These are phyloP conservation scores for Lasiosphaeria hispida DNA, from an alignment of 495 filamentous ascomycete genomes.

Conservation along the genomic window DNA sequence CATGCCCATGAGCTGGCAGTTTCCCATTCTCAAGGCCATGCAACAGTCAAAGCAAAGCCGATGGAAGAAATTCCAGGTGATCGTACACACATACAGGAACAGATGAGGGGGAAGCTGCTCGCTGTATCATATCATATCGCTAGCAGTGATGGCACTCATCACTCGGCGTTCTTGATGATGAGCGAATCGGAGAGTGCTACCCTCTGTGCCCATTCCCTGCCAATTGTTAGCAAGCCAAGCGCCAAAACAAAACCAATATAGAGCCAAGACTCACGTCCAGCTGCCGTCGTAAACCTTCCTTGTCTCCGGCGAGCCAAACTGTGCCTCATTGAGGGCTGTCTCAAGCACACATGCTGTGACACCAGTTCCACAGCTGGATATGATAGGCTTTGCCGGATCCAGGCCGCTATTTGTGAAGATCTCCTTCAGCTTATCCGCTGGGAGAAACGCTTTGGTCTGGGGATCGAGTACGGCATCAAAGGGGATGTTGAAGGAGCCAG, in stretches of 20 bases:
- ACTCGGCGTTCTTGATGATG: conserved; percentile 26
- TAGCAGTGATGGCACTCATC: not conserved
- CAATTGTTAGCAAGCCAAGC: conserved; percentile 15
- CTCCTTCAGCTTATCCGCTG: conserved; percentile 65
- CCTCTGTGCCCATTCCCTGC: conserved; percentile 73
- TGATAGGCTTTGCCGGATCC: conserved; percentile 78
- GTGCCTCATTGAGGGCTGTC: conserved; percentile 76
- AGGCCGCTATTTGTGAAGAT: conserved; percentile 77
- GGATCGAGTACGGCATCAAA: conserved; percentile 79
- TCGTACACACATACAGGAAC: not conserved
- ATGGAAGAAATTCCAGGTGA: not conserved
- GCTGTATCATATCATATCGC: too few relatives aligned
- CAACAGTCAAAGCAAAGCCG: too few relatives aligned
- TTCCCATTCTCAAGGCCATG: too few relatives aligned
- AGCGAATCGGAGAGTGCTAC: conserved; percentile 43
- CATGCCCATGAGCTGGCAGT: too few relatives aligned
- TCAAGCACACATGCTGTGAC: conserved; percentile 94
- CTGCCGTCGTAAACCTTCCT: conserved; percentile 90
- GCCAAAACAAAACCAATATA: not conserved
- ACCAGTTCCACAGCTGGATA: conserved; percentile 88
- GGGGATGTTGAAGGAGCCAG: conserved; percentile 79
- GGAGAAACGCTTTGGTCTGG: conserved; percentile 73
- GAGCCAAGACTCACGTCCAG: conserved; percentile 81
- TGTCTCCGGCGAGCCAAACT: conserved; percentile 63
- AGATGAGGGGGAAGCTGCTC: too few relatives aligned